Evolutionary conservation across 2,329 filamentous ascomycete species (phyloP).

Genomic region (Cephalotrichum gorgonifer): DNA sequence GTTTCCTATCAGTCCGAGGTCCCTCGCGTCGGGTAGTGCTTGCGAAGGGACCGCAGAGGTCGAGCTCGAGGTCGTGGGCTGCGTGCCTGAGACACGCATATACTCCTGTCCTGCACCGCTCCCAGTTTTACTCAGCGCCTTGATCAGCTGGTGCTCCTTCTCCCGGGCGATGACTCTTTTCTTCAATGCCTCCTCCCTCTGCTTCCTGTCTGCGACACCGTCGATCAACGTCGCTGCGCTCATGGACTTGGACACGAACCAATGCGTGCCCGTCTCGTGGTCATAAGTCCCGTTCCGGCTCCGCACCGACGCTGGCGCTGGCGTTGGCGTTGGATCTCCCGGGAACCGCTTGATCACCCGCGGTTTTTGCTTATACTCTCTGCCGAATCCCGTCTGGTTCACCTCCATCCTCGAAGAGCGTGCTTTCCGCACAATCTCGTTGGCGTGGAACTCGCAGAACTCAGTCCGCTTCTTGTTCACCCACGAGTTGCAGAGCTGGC

Average conservation of each 20-base stretch:
- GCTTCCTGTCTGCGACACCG: conserved; percentile 48
- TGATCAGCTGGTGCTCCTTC: conserved; percentile 62
- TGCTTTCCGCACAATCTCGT: conserved; percentile 63
- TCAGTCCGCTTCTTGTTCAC: conserved; percentile 81
- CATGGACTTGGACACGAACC: conserved; percentile 38
- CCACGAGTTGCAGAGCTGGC: conserved; percentile 71
- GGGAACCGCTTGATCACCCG: too few relatives aligned
- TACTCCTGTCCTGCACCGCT: conserved; percentile 61
- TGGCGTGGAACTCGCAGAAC: conserved; percentile 88
- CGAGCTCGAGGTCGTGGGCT: neutral
- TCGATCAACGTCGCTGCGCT: conserved; percentile 56
- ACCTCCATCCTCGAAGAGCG: conserved; percentile 63
- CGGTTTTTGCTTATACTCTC: conserved; percentile 19
- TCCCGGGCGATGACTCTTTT: conserved; percentile 56
- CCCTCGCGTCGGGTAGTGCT: conserved; percentile 20
- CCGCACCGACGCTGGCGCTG: conserved; percentile 35
- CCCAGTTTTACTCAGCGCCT: conserved; percentile 54
- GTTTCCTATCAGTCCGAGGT: conserved; percentile 27
- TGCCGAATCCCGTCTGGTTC: conserved; percentile 52
- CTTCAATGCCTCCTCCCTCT: conserved; percentile 55
- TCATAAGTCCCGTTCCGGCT: neutral
- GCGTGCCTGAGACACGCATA: conserved; percentile 30
- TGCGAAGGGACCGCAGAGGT: too few relatives aligned
- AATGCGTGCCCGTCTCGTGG: conserved; percentile 21
- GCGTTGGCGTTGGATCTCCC: conserved; percentile 13